Percentiles rank a stretch among this genome's conserved stretches.
Conservation (phyloP, 225 moss, liverwort and hornwort species). For the Sphagnum tenellum region DNA sequence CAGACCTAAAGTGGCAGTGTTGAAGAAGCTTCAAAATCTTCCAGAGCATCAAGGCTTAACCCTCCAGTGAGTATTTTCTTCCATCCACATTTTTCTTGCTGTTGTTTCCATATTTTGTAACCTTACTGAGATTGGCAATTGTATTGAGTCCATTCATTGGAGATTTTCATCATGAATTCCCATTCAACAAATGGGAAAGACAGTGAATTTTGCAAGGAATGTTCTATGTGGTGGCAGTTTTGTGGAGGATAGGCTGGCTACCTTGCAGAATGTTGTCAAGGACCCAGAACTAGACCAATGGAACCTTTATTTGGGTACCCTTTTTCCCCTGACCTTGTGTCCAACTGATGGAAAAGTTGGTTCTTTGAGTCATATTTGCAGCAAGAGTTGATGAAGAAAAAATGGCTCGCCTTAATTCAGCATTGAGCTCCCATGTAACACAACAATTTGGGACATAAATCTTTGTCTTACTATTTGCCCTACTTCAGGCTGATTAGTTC, state of each 20-base stretch:
- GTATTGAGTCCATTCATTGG: too few species aligned
- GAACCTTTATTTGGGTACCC: slow-evolving; percentile 79
- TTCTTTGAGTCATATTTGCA: background rate
- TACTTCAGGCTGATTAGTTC: background rate
- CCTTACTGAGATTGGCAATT: too few species aligned
- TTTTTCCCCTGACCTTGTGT: background rate
- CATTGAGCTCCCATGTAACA: background rate
- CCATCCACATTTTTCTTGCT: too few species aligned
- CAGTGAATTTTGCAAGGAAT: too few species aligned
- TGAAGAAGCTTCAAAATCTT: slow-evolving; percentile 77
- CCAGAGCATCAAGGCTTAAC: slow-evolving; percentile 64
- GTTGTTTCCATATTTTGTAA: too few species aligned
- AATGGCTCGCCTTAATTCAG: too few species aligned
- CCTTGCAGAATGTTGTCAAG: slow-evolving; percentile 76
- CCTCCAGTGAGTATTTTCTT: slow-evolving; percentile 52
- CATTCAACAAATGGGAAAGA: too few species aligned
- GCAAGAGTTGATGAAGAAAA: too few species aligned
- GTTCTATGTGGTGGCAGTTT: slow-evolving; percentile 39
- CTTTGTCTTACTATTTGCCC: background rate
- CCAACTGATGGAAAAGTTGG: background rate
- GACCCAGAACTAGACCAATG: slow-evolving; percentile 71
- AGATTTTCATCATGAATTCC: too few species aligned
- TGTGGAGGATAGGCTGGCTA: slow-evolving; percentile 94
- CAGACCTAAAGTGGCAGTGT: slow-evolving; percentile 94
- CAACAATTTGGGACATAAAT: too few species aligned